phyloP scores from a whole-genome alignment of 805 yeast species.

The Ogataea trehalophila region DNA sequence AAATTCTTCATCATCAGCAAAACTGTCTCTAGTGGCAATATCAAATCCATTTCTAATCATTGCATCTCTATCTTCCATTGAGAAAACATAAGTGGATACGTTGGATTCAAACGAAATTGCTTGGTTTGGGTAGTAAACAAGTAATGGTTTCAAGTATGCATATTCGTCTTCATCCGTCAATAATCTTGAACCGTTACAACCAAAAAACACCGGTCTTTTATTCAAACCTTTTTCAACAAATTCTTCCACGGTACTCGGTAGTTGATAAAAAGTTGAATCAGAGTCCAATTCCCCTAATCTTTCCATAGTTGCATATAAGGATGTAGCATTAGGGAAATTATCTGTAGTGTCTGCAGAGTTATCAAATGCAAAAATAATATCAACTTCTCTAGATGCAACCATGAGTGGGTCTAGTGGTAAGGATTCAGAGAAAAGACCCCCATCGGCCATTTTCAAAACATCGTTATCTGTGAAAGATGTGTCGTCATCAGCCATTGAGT shows the following conservation, averaged over 20 bases:
- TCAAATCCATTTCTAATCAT: slow-evolving; percentile 73
- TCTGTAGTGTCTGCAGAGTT: slow-evolving; percentile 56
- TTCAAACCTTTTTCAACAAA: slow-evolving; percentile 56
- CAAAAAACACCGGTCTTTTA: slow-evolving; percentile 69
- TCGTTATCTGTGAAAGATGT: slow-evolving; percentile 20
- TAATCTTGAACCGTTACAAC: slow-evolving; percentile 62
- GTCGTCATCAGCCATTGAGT: slow-evolving; percentile 28
- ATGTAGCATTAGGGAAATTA: slow-evolving; percentile 61
- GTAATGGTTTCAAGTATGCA: slow-evolving; percentile 53
- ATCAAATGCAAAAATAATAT: slow-evolving; percentile 59
- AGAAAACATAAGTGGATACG: slow-evolving; percentile 53
- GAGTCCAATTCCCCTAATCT: slow-evolving; percentile 45
- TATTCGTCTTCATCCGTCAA: slow-evolving; percentile 33
- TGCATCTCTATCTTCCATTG: slow-evolving; percentile 50
- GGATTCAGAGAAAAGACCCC: slow-evolving; percentile 41
- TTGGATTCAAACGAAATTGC: slow-evolving; percentile 58
- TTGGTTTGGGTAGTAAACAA: slow-evolving; percentile 69
- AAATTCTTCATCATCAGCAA: slow-evolving; percentile 61
- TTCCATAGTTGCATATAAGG: slow-evolving; percentile 47
- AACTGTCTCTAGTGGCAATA: slow-evolving; percentile 51
- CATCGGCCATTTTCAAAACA: slow-evolving; percentile 23
- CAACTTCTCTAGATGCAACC: slow-evolving; percentile 54
- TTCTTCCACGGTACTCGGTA: slow-evolving; percentile 54
- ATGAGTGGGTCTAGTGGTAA: slow-evolving; percentile 62
- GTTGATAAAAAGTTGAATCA: slow-evolving; percentile 61